phyloP scores from a whole-genome alignment of 2,329 filamentous ascomycete species.

The Xylariaceae sp. region DNA sequence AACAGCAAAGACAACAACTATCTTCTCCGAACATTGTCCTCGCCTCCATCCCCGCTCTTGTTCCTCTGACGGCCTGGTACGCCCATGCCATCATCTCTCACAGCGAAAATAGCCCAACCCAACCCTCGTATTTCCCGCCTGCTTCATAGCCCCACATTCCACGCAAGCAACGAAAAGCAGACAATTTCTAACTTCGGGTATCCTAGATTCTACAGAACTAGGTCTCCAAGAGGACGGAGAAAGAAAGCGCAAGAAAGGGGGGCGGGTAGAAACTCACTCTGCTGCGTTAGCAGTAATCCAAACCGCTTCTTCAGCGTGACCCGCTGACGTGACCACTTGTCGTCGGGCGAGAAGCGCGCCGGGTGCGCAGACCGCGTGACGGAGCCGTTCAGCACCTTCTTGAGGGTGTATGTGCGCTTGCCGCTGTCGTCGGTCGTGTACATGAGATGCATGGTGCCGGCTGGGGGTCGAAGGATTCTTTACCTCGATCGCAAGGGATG shows the following conservation, averaged over 20 bases:
- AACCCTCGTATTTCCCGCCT: too few species aligned
- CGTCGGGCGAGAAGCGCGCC: slow-evolving; percentile 94
- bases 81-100: too few species aligned
- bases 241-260: slow-evolving; percentile 4
- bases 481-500: too few species aligned
- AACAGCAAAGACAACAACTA: not conserved
- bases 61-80: too few species aligned
- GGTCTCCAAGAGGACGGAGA: not conserved
- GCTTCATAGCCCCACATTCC: too few species aligned
- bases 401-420: slow-evolving; percentile 92
- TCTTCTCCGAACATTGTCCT: not conserved
- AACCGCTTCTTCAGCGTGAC: slow-evolving; percentile 96
- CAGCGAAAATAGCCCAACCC: too few species aligned
- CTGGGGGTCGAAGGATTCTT: not conserved
- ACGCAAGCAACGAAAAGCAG: too few species aligned
- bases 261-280: slow-evolving; percentile 50
- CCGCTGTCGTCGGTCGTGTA: slow-evolving; percentile 82
- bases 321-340: slow-evolving; percentile 97
- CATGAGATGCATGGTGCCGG: slow-evolving; percentile 65
- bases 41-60: too few species aligned
- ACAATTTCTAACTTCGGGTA: too few species aligned
- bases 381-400: slow-evolving; percentile 82
- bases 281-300: slow-evolving; percentile 84
- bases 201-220: too few species aligned
- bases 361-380: slow-evolving; percentile 97